A percentile compares a stretch with the other conserved stretches of the same genome.
phyloP scores from a whole-genome alignment of 305 asterid species.

The Solanum aculeatissimum region DNA sequence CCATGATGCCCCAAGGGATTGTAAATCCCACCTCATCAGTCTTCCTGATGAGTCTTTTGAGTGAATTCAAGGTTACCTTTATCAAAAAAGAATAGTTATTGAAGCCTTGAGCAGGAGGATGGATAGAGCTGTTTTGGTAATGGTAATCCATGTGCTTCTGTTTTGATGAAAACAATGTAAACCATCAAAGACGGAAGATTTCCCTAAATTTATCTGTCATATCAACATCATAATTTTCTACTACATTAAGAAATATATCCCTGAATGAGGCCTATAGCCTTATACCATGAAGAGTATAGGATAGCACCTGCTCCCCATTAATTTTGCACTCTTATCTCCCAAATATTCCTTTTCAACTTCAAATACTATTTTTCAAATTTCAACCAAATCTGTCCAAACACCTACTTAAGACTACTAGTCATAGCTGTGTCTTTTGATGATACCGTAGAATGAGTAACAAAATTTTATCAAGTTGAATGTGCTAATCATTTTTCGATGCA shows the following conservation, averaged over 20 bases:
- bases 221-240: not conserved
- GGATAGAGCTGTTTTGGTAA: not conserved
- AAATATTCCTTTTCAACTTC: not conserved
- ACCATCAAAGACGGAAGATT: not conserved
- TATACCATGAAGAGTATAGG: not conserved
- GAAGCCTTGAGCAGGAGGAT: not conserved
- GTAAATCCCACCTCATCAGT: not conserved
- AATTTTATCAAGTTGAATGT: not conserved
- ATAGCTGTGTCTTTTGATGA: not conserved
- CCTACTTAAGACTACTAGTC: not conserved
- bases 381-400: not conserved
- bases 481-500: not conserved
- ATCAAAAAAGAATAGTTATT: no score
- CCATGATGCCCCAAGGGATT: not conserved
- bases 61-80: no score
- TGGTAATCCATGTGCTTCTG: not conserved
- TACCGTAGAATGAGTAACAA: not conserved
- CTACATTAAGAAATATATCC: not conserved
- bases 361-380: not conserved
- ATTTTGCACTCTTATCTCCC: not conserved
- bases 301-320: not conserved
- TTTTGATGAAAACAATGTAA: not conserved
- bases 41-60: not conserved
- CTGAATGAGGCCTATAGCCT: not conserved
- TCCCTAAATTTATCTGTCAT: not conserved